Percentiles rank a stretch among this genome's conserved stretches.
These are phyloP conservation scores for Lathyrus oleraceus DNA, from an alignment of 306 rosid genomes.

Conservation along the genomic window DNA sequence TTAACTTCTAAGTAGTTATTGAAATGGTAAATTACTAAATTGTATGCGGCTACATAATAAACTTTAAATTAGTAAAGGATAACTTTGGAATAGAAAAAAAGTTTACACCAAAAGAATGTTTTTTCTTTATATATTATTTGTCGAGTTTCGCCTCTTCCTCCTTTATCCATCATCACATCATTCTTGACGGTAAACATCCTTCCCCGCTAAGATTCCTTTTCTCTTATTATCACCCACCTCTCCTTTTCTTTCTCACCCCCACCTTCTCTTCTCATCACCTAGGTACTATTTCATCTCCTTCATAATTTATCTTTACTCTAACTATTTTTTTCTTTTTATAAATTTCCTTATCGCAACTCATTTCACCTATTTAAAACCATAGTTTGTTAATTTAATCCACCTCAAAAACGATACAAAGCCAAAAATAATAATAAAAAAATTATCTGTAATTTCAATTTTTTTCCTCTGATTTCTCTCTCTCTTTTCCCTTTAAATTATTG, in stretches of 20 bases:
- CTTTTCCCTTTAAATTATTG: background rate
- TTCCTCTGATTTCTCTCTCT: background rate
- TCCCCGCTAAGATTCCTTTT: slow-evolving; percentile 53
- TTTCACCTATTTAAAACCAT: slow-evolving; percentile 15
- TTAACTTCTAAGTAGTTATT: too few species aligned
- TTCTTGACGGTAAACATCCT: slow-evolving; percentile 29
- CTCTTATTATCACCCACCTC: background rate
- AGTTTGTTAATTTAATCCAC: slow-evolving; percentile 32
- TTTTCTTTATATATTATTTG: slow-evolving; percentile 26
- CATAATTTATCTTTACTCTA: background rate
- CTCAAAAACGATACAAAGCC: background rate
- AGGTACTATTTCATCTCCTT: slow-evolving; percentile 34
- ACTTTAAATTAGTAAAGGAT: too few species aligned
- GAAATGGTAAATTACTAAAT: too few species aligned
- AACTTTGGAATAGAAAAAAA: too few species aligned
- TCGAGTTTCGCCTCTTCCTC: slow-evolving; percentile 62
- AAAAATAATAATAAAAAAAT: background rate
- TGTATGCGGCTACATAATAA: too few species aligned
- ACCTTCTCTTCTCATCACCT: background rate
- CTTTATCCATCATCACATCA: slow-evolving; percentile 18
- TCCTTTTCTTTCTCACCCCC: background rate
- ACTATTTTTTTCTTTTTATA: background rate
- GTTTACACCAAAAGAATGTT: too few species aligned
- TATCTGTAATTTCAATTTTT: slow-evolving; percentile 21
- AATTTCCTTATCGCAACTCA: background rate